Percentiles rank a stretch among this genome's conserved stretches.
Evolutionary conservation across 1,139 yeast genomes (phyloP).

Genomic region (Kluyveromyces sp.): DNA sequence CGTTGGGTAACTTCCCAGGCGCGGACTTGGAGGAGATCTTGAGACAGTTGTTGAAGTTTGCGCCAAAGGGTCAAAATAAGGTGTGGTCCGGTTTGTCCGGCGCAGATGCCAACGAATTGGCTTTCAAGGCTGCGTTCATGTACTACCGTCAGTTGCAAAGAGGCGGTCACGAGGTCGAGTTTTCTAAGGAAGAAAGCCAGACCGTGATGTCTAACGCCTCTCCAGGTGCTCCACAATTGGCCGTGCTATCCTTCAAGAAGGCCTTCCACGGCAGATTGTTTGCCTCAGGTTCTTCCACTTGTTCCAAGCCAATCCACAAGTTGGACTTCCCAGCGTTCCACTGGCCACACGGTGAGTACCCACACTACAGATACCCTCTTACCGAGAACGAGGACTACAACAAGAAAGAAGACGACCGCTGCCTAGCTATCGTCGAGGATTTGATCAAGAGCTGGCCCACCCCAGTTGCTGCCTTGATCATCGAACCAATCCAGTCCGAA

Average conservation of each 20-base stretch:
- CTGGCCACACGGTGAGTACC: conserved; percentile 76
- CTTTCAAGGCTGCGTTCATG: conserved; percentile 73
- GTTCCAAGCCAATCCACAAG: conserved; percentile 71
- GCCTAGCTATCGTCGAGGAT: conserved; percentile 50
- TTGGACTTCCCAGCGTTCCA: conserved; percentile 68
- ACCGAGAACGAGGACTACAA: conserved; percentile 46
- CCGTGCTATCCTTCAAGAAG: conserved; percentile 58
- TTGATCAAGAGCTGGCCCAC: conserved; percentile 42
- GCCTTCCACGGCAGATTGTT: conserved; percentile 74
- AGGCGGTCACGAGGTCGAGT: conserved; percentile 41
- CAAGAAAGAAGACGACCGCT: conserved; percentile 52
- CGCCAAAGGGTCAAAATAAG: conserved; percentile 59
- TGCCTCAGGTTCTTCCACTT: conserved; percentile 65
- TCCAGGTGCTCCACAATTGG: conserved; percentile 66
- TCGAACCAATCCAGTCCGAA: conserved; percentile 71
- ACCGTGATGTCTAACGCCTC: conserved; percentile 59
- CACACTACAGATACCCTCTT: conserved; percentile 58
- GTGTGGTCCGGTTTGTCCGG: conserved; percentile 71
- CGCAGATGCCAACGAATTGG: conserved; percentile 71
- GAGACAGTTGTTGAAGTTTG: conserved; percentile 53
- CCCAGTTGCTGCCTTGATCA: conserved; percentile 61
- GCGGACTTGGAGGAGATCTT: conserved; percentile 45
- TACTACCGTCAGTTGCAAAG: conserved; percentile 57
- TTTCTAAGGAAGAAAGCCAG: conserved; percentile 48
- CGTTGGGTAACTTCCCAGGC: conserved; percentile 68